A percentile compares a stretch with the other conserved stretches of the same genome.
These are phyloP conservation scores for Chlamydomonas reinhardtii DNA, from an alignment of 163 green algal species.

Conservation along the genomic window DNA sequence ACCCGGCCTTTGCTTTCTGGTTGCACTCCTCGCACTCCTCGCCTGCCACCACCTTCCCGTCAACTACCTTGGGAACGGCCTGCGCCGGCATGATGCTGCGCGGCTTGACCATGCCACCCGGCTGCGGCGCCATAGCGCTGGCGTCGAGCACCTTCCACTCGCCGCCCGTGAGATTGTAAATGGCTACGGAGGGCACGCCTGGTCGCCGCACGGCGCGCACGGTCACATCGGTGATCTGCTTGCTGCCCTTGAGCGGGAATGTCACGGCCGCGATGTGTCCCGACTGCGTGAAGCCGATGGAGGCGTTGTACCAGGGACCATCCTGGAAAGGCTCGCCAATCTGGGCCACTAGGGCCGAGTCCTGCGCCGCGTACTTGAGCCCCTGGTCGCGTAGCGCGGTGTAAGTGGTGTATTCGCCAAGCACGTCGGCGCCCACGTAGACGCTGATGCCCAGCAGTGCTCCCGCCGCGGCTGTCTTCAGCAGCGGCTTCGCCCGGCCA, in stretches of 20 bases:
- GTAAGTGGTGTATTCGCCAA: slow-evolving; percentile 40
- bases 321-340: slow-evolving; percentile 8
- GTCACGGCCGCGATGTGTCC: slow-evolving; percentile 29
- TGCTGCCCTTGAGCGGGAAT: slow-evolving; percentile 31
- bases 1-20: neutral
- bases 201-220: slow-evolving; percentile 30
- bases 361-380: neutral
- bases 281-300: slow-evolving; percentile 44
- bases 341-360: neutral
- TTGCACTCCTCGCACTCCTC: slow-evolving; percentile 46
- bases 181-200: neutral
- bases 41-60: slow-evolving; percentile 9
- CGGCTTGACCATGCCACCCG: slow-evolving; percentile 19
- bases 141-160: slow-evolving; percentile 46
- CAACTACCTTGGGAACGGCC: slow-evolving; percentile 23
- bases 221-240: slow-evolving; percentile 36
- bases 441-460: slow-evolving; percentile 7
- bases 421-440: slow-evolving; percentile 24
- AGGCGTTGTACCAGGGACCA: slow-evolving; percentile 43
- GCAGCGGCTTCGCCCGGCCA: neutral
- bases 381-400: neutral
- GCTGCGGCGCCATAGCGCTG: slow-evolving; percentile 33
- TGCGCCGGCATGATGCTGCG: slow-evolving; percentile 29
- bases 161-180: slow-evolving; percentile 22
- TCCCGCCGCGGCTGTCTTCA: neutral